Evolutionary conservation across 108 stramenopile genomes (phyloP), one percentile per base, ranked within the genome.

Genomic region (Nitzschia sp.): DNA sequence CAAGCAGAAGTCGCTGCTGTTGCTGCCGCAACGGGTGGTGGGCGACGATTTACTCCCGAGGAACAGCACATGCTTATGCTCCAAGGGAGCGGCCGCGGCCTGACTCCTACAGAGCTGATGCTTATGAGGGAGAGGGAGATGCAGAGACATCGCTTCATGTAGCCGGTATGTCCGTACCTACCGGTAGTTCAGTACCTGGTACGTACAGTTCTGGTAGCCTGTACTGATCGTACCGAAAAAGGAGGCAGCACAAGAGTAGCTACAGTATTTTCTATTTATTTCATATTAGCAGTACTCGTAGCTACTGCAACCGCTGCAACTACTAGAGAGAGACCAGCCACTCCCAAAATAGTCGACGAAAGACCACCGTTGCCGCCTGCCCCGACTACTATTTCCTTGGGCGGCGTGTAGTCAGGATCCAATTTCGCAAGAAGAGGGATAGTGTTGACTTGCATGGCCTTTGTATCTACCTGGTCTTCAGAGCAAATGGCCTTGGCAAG

Each of bases 381-480:
- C 19, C 17, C 8, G 8, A 21, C 48, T 41, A 11, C 11, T 41
- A 11, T 41, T 21, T 64, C 48, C 27, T 50, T 64, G 9, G 72
- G 72, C 22, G 72, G 72, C 11, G 45, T 55, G 53, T 62, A 75
- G 33, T 67, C 66, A 11, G 66, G 66, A 62, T 75, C 73, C n/a
- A 75, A 33, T 54, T 68, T 67, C 52, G 45, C 54, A 15, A 68
- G 19, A n/a, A 68, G 57, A 22, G 66, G 66, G 28, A 75, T 68
- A 0, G 55, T 68, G 3, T 61, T 38, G 5, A n/a, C 36, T 55
- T 75, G 73, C 73, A 75, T 75, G 17, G 35, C 31, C 35, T 63
- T 60, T 16, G 63, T 44, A 28, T 66, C 64, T 17, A 57, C 41
- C 1, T 30, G 32, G n/a, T 38, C 57, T 2, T 50, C 38, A 3